Evolutionary conservation across 257 asterid species (phyloP).

Genomic region (Nicotiana tomentosiformis): DNA sequence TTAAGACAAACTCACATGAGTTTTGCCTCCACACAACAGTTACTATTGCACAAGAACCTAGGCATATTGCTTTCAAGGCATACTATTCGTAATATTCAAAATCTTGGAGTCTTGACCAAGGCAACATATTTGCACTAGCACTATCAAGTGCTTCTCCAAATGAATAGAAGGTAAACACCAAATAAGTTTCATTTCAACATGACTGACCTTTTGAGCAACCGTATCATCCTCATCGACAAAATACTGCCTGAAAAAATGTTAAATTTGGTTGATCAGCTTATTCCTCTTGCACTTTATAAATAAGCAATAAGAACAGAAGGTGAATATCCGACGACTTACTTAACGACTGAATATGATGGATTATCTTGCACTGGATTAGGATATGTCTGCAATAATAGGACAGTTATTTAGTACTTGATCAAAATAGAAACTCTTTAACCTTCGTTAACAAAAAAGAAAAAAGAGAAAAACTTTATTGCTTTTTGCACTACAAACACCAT

Average conservation of each 20-base stretch:
- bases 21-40: background rate
- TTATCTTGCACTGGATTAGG: conserved; percentile 83
- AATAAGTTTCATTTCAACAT: conserved; percentile 4
- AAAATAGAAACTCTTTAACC: background rate
- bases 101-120: too few relatives aligned
- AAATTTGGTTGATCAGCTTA: background rate
- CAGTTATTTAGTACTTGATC: background rate
- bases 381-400: conserved; percentile 42
- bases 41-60: background rate
- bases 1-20: background rate
- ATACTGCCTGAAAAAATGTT: conserved; percentile 53
- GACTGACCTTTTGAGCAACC: conserved; percentile 66
- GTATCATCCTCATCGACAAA: conserved; percentile 81
- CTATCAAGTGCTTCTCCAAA: background rate
- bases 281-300: background rate
- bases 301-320: background rate
- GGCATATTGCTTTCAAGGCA: background rate
- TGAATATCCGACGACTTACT: conserved; percentile 32
- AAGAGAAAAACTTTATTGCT: too few relatives aligned
- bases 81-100: background rate
- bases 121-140: too few relatives aligned
- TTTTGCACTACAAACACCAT: background rate
- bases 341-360: conserved; percentile 79
- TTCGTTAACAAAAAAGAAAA: background rate
- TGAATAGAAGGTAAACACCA: background rate